phyloP scores from a whole-genome alignment of 805 yeast genomes.

The Saturnispora sanitii region DNA sequence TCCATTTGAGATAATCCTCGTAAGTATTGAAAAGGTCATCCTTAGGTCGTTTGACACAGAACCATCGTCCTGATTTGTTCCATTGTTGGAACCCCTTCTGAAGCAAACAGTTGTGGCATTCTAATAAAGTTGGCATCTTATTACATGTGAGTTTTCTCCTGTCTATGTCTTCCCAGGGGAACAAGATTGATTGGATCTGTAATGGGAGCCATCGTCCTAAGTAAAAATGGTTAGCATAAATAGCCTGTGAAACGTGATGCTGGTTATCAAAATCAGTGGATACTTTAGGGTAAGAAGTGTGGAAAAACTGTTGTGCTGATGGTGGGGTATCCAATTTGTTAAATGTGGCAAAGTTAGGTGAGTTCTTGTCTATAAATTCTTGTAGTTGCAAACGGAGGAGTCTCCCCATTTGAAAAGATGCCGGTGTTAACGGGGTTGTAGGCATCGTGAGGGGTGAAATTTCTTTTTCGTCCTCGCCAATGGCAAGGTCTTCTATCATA shows the following conservation, averaged over 20 bases:
- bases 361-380: slow-evolving; percentile 15
- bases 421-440: background rate
- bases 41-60: background rate
- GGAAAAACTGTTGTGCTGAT: slow-evolving; percentile 21
- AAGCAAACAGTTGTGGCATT: slow-evolving; percentile 2
- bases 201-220: slow-evolving; percentile 28
- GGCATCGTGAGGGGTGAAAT: background rate
- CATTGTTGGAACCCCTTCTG: background rate
- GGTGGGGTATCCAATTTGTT: slow-evolving; percentile 25
- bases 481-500: no score
- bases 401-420: background rate
- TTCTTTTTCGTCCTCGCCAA: no score
- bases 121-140: slow-evolving; percentile 8
- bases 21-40: background rate
- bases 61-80: slow-evolving; percentile 1
- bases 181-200: slow-evolving; percentile 17
- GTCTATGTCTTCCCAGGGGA: slow-evolving; percentile 19
- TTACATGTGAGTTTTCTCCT: background rate
- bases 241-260: slow-evolving; percentile 23
- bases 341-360: slow-evolving; percentile 20
- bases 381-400: background rate
- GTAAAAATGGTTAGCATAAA: slow-evolving; percentile 25
- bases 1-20: slow-evolving; percentile 1
- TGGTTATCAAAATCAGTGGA: slow-evolving; percentile 25
- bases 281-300: slow-evolving; percentile 26